phyloP scores from a whole-genome alignment of 108 stramenopile genomes.

The Asterionellopsis glacialis region DNA sequence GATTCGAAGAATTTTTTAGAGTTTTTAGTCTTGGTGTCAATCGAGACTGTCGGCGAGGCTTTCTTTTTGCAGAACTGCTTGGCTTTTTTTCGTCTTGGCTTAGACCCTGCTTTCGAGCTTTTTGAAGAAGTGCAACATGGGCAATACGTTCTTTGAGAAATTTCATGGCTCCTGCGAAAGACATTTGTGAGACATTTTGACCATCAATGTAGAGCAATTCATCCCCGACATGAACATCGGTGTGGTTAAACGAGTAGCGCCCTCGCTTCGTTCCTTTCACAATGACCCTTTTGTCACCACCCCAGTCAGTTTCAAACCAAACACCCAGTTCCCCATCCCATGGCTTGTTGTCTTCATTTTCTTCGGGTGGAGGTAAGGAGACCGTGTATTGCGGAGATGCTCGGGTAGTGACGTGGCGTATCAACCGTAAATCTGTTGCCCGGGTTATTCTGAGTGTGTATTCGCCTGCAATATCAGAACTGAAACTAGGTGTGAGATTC shows the following conservation, averaged over 20 bases:
- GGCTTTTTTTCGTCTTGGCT: background rate
- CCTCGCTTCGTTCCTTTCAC: conserved; percentile 87
- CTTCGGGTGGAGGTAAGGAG: conserved; percentile 52
- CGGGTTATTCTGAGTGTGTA: conserved; percentile 42
- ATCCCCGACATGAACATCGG: conserved; percentile 89
- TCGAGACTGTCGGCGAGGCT: background rate
- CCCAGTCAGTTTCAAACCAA: conserved; percentile 95
- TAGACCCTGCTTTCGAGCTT: background rate
- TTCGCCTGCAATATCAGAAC: conserved; percentile 64
- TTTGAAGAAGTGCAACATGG: conserved; percentile 19
- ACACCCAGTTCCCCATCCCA: conserved; percentile 87
- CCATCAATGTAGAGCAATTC: conserved; percentile 85
- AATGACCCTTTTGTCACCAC: conserved; percentile 68
- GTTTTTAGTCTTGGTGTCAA: background rate
- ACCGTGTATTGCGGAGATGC: conserved; percentile 79
- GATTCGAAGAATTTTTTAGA: conserved; percentile 7
- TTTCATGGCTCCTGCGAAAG: conserved; percentile 87
- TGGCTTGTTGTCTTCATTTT: conserved; percentile 7
- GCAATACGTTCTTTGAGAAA: conserved; percentile 44
- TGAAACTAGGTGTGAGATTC: conserved; percentile 69
- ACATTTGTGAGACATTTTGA: conserved; percentile 42
- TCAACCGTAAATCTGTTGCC: conserved; percentile 55
- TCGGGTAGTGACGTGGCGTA: conserved; percentile 67
- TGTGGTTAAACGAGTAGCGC: conserved; percentile 72
- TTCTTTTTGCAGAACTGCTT: conserved; percentile 1